These are phyloP conservation scores for Anisodus acutangulus DNA, from an alignment of 257 asterid genomes.

Conservation along the genomic window DNA sequence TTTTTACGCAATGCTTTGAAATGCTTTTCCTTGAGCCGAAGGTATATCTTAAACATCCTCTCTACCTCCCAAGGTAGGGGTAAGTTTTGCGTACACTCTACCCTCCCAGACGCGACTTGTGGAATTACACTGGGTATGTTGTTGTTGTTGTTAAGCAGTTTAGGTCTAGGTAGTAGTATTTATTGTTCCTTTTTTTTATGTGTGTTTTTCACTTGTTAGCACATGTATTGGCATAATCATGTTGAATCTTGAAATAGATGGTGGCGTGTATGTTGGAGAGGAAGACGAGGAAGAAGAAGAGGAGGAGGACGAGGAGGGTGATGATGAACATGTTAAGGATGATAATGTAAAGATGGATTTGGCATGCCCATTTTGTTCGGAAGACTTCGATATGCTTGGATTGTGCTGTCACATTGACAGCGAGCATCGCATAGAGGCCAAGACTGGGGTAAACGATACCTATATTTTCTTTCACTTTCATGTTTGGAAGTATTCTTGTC, in stretches of 20 bases:
- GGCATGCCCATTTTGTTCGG: slow-evolving; percentile 87
- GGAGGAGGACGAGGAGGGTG: slow-evolving; percentile 47
- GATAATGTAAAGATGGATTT: slow-evolving; percentile 61
- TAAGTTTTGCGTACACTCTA: too few species aligned
- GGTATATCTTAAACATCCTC: too few species aligned
- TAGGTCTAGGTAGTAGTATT: background rate
- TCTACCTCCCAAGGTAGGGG: too few species aligned
- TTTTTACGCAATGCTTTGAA: too few species aligned
- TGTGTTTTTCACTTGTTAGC: background rate
- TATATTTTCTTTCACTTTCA: background rate
- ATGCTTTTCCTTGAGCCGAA: too few species aligned
- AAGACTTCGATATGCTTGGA: slow-evolving; percentile 84
- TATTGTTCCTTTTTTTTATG: background rate
- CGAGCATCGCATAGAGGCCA: slow-evolving; percentile 81
- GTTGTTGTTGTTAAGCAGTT: background rate
- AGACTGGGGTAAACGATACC: slow-evolving; percentile 61
- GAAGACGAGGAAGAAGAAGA: slow-evolving; percentile 48
- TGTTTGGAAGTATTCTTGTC: slow-evolving; percentile 3
- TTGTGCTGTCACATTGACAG: slow-evolving; percentile 92
- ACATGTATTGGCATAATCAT: background rate
- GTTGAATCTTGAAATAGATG: slow-evolving; percentile 31
- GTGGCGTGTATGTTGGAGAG: slow-evolving; percentile 48
- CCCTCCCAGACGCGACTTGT: too few species aligned
- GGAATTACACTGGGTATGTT: too few species aligned
- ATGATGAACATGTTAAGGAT: slow-evolving; percentile 30